phyloP scores from a whole-genome alignment of 495 filamentous ascomycete genomes.

The Monascus purpureus region DNA sequence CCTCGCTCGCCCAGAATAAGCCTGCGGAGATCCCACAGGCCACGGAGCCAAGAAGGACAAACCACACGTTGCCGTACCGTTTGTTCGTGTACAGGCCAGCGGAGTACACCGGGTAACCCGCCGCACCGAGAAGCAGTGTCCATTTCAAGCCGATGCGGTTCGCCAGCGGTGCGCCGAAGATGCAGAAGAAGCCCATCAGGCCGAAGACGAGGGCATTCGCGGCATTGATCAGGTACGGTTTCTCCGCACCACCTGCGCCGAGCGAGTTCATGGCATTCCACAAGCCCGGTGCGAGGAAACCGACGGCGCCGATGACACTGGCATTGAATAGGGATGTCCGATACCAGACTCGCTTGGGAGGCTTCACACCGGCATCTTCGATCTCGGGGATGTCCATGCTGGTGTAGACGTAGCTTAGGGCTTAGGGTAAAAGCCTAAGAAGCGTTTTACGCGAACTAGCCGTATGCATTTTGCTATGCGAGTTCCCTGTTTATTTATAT shows the following conservation, averaged over 20 bases:
- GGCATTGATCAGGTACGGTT: conserved; percentile 39
- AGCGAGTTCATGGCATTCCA: conserved; percentile 44
- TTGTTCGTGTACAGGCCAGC: conserved; percentile 45
- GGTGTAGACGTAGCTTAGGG: too few species aligned
- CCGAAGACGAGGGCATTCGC: conserved; percentile 37
- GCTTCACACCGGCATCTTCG: too few species aligned
- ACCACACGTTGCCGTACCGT: conserved; percentile 38
- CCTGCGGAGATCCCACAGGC: conserved; percentile 39
- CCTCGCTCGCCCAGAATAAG: conserved; percentile 42
- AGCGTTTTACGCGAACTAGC: too few species aligned
- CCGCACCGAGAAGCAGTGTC: conserved; percentile 36
- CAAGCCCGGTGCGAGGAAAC: conserved; percentile 42
- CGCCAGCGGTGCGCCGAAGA: conserved; percentile 9
- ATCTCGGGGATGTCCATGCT: too few species aligned
- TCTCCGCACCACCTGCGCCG: conserved; percentile 40
- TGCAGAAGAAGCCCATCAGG: conserved; percentile 12
- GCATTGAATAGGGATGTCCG: conserved; percentile 43
- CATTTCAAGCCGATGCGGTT: conserved; percentile 32
- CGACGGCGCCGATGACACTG: conserved; percentile 35
- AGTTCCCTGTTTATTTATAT: too few species aligned
- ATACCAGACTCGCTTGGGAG: too few species aligned
- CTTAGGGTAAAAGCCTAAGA: too few species aligned
- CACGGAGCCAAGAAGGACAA: conserved; percentile 38
- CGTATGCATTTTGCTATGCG: too few species aligned
- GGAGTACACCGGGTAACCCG: conserved; percentile 41